phyloP scores from a whole-genome alignment of 192 early-diverging fungal genomes.

The Coemansia sp. region DNA sequence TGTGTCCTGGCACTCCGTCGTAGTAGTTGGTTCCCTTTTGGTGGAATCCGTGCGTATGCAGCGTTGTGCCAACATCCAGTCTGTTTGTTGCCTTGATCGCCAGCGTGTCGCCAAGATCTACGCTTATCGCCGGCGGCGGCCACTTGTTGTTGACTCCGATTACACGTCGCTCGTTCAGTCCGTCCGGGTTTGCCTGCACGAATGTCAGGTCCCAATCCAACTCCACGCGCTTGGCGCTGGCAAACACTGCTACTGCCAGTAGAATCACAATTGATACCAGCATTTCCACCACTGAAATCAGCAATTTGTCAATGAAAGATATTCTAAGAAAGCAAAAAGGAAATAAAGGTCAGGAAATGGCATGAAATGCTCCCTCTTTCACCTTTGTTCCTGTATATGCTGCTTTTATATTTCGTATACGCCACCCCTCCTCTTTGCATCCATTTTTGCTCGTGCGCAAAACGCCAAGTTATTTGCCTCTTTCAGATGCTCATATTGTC shows the following conservation, averaged over 20 bases:
- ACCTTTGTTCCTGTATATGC: neutral
- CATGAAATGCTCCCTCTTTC: neutral
- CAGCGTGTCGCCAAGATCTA: slow-evolving; percentile 29
- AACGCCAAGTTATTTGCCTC: neutral
- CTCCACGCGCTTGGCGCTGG: slow-evolving; percentile 53
- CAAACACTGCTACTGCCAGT: neutral
- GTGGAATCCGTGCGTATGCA: slow-evolving; percentile 81
- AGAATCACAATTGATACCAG: neutral
- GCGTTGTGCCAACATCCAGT: slow-evolving; percentile 60
- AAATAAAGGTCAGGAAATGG: neutral
- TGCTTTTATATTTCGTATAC: neutral
- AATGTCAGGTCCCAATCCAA: slow-evolving; percentile 71
- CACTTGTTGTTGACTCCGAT: slow-evolving; percentile 66
- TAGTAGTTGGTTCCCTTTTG: slow-evolving; percentile 70
- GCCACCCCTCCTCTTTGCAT: neutral
- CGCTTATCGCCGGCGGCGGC: slow-evolving; percentile 58
- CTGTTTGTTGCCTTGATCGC: slow-evolving; percentile 56
- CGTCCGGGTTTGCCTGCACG: slow-evolving; percentile 66
- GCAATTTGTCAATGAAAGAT: neutral
- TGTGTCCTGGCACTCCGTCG: slow-evolving; percentile 68
- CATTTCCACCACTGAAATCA: neutral
- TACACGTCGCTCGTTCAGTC: slow-evolving; percentile 61
- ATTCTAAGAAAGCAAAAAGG: neutral
- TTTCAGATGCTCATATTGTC: neutral
- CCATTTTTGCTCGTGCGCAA: too few species aligned